Percentiles rank a stretch among this genome's conserved stretches.
phyloP scores from a whole-genome alignment of 202 grass and related monocot species.

The Panicum virgatum region DNA sequence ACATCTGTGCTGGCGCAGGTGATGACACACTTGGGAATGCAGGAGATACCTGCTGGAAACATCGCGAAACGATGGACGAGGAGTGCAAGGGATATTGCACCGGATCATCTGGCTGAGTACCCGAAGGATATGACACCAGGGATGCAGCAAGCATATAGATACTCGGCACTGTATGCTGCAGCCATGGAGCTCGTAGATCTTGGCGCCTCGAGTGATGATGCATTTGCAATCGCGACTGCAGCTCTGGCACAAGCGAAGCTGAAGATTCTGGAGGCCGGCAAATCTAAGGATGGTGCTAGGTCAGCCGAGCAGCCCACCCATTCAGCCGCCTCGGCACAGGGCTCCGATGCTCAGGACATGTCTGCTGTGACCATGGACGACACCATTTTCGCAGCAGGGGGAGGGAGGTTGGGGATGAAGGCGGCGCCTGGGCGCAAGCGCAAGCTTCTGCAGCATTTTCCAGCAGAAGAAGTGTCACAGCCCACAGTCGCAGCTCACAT shows the following conservation, averaged over 20 bases:
- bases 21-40: conserved; percentile 31
- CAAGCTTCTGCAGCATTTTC: background rate
- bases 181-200: background rate
- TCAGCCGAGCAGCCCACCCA: background rate
- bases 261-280: background rate
- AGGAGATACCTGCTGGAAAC: conserved; percentile 20
- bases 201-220: background rate
- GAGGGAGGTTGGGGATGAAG: background rate
- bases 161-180: background rate
- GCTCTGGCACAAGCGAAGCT: background rate
- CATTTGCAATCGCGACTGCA: background rate
- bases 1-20: conserved; percentile 10
- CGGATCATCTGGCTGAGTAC: background rate
- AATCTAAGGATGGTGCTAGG: background rate
- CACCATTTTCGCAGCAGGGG: background rate
- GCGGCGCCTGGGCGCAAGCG: background rate
- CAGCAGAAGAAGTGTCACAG: background rate
- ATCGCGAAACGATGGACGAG: conserved; percentile 9
- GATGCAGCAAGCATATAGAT: background rate
- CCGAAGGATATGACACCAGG: background rate
- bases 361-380: background rate
- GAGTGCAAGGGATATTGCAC: background rate
- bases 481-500: background rate
- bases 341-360: background rate
- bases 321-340: background rate